phyloP scores from a whole-genome alignment of 179 eudicot genomes.

The Patellifolia procumbens region DNA sequence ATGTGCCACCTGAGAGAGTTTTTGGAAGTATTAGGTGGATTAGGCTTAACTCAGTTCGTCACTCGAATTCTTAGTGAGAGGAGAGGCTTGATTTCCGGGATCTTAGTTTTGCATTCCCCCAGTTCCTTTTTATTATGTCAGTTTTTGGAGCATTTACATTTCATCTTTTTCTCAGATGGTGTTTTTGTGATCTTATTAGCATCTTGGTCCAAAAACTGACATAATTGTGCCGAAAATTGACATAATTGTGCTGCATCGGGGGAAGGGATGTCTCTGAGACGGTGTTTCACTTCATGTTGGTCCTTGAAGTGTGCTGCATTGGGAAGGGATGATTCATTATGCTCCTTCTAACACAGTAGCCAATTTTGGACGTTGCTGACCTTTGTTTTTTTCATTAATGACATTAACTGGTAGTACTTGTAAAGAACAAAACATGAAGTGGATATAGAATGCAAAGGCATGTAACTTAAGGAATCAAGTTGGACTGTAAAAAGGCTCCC shows the following conservation, averaged over 20 bases:
- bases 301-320: background rate
- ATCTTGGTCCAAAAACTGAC: no score
- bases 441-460: background rate
- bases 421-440: background rate
- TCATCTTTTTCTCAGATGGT: no score
- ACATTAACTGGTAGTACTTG: background rate
- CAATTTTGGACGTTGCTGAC: background rate
- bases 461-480: background rate
- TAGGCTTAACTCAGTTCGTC: background rate
- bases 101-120: background rate
- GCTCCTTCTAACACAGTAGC: background rate
- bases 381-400: background rate
- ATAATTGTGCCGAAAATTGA: no score
- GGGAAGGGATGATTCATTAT: background rate
- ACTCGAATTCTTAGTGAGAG: background rate
- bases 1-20: background rate
- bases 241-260: background rate
- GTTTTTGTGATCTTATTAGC: no score
- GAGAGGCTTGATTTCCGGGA: background rate
- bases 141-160: background rate
- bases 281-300: background rate
- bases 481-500: background rate
- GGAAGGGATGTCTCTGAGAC: background rate
- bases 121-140: background rate
- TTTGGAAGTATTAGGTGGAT: no score